Conservation (phyloP, 371 early-diverging fungal genomes). For the Syncephalastrum monosporum region DNA sequence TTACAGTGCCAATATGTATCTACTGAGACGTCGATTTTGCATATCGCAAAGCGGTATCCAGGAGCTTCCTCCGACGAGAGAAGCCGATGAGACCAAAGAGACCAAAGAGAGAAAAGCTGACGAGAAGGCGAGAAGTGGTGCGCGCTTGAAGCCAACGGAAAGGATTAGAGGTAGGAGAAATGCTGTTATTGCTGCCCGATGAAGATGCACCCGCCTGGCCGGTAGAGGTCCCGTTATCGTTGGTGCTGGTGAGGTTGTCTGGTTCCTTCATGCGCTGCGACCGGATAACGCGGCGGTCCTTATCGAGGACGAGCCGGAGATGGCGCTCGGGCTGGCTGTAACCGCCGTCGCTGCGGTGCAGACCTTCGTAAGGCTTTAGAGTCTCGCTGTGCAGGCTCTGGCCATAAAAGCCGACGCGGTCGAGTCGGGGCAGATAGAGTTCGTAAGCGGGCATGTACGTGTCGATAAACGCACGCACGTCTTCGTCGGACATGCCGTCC, state of each 20-base stretch:
- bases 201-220: background rate
- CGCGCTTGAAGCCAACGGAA: too few species aligned
- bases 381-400: constrained; percentile 18
- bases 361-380: constrained; percentile 33
- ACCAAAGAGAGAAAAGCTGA: constrained; percentile 7
- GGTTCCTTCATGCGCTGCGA: constrained; percentile 16
- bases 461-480: constrained; percentile 81
- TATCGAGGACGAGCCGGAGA: constrained; percentile 32
- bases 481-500: constrained; percentile 61
- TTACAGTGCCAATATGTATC: too few species aligned
- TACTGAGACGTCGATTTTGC: too few species aligned
- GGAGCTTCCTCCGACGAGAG: constrained; percentile 1
- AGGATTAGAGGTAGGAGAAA: too few species aligned
- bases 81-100: constrained; percentile 5
- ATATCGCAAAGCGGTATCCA: too few species aligned
- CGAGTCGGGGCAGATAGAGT: constrained; percentile 63
- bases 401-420: constrained; percentile 54
- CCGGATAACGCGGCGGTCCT: constrained; percentile 26
- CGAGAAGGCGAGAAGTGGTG: background rate
- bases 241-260: background rate
- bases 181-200: background rate
- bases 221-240: background rate
- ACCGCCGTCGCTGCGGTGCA: constrained; percentile 26
- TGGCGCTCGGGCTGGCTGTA: constrained; percentile 33
- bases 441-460: constrained; percentile 91